phyloP scores from a whole-genome alignment of 1,284 basidiomycete genomes.

The Cutaneotrichosporon cavernicola region DNA sequence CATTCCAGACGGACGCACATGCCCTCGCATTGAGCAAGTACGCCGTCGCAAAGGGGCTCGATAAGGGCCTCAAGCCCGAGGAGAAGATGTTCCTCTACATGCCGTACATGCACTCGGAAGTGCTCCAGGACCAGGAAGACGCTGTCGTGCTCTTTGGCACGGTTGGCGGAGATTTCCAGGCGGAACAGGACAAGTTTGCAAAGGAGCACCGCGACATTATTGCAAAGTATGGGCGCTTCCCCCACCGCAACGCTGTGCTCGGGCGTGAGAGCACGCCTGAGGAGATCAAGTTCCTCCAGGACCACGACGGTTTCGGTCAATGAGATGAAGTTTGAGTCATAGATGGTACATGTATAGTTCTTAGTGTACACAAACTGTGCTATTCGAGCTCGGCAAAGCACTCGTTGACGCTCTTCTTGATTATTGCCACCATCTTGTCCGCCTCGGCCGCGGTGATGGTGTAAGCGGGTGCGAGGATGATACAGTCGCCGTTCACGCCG shows the following conservation, averaged over 20 bases:
- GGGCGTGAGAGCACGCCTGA: slow-evolving; percentile 11
- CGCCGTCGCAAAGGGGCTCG: slow-evolving; percentile 14
- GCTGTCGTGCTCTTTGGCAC: slow-evolving; percentile 1
- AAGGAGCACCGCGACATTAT: slow-evolving; percentile 16
- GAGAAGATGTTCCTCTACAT: slow-evolving; percentile 18
- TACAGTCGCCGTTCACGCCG: slow-evolving; percentile 32
- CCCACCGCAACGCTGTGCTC: slow-evolving; percentile 15
- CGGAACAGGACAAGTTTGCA: background rate
- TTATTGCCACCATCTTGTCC: slow-evolving; percentile 27
- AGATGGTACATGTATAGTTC: background rate
- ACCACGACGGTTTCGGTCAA: slow-evolving; percentile 11
- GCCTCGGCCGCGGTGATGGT: slow-evolving; percentile 30
- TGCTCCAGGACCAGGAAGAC: slow-evolving; percentile 17
- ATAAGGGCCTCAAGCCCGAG: background rate
- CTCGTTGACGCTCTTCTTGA: slow-evolving; percentile 22
- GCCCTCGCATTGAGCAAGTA: slow-evolving; percentile 12
- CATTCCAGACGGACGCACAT: slow-evolving; percentile 16
- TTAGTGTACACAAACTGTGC: background rate
- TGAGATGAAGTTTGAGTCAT: background rate
- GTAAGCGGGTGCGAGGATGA: slow-evolving; percentile 37
- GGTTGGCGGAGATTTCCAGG: background rate
- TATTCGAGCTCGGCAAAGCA: slow-evolving; percentile 14
- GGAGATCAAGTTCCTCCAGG: slow-evolving; percentile 10
- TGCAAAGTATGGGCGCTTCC: slow-evolving; percentile 15
- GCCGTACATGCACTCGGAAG: slow-evolving; percentile 17